phyloP scores from a whole-genome alignment of 129 eudicot species.

The Ambrosia artemisiifolia region DNA sequence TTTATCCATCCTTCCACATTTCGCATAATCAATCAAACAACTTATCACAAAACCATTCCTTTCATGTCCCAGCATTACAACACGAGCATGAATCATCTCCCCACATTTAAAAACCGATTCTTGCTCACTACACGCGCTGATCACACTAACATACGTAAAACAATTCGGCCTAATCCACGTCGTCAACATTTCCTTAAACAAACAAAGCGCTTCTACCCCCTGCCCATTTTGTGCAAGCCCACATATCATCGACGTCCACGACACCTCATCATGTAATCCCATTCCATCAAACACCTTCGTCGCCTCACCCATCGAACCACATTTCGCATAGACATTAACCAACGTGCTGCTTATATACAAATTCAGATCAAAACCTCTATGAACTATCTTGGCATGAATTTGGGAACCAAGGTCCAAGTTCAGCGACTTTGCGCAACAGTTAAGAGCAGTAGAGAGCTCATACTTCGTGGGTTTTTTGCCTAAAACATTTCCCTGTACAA shows the following conservation, averaged over 20 bases:
- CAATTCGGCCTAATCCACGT: conserved; percentile 33
- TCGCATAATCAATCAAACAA: conserved; percentile 45
- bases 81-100: conserved; percentile 41
- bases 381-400: conserved; percentile 34
- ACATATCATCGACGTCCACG: conserved; percentile 51
- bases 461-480: conserved; percentile 34
- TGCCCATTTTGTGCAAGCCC: conserved; percentile 45
- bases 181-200: conserved; percentile 41
- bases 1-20: conserved; percentile 39
- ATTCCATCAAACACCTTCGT: conserved; percentile 37
- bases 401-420: conserved; percentile 37
- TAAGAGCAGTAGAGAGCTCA: conserved; percentile 32
- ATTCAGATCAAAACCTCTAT: conserved; percentile 27
- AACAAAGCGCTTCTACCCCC: conserved; percentile 31
- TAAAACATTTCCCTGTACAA: background rate
- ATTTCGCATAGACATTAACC: conserved; percentile 45
- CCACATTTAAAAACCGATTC: conserved; percentile 35
- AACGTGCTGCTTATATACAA: conserved; percentile 37
- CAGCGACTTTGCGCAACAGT: conserved; percentile 31
- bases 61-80: conserved; percentile 34
- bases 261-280: conserved; percentile 38
- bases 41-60: conserved; percentile 34
- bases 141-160: conserved; percentile 47
- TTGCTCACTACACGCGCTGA: conserved; percentile 34
- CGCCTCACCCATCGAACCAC: conserved; percentile 33